phyloP scores from a whole-genome alignment of 2,329 filamentous ascomycete species.

The Aureobasidium musti region DNA sequence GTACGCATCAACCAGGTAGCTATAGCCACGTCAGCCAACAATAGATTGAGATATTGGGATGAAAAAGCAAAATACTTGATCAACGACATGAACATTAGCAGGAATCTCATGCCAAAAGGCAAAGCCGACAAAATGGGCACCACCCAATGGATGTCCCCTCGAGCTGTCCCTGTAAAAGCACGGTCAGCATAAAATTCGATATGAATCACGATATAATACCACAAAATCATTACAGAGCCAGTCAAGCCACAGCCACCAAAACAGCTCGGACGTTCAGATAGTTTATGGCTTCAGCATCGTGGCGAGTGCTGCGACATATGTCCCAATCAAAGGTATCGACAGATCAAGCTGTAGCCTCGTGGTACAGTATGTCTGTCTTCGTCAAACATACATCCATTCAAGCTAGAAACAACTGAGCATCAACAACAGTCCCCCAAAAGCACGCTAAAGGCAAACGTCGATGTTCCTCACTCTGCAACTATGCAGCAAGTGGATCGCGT shows the following conservation, averaged over 20 bases:
- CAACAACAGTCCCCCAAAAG: constrained; percentile 64
- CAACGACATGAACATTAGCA: constrained; percentile 55
- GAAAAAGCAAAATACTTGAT: constrained; percentile 49
- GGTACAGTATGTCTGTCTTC: neutral
- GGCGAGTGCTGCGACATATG: neutral
- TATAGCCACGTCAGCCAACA: neutral
- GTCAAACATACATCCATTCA: constrained; percentile 5
- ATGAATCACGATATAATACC: neutral
- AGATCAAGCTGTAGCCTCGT: neutral
- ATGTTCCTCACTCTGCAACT: constrained; percentile 65
- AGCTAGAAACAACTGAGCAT: constrained; percentile 35
- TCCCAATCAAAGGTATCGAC: neutral
- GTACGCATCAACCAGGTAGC: constrained; percentile 66
- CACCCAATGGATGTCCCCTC: constrained; percentile 46
- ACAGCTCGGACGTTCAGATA: neutral
- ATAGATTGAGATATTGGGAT: constrained; percentile 42
- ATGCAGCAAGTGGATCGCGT: constrained; percentile 49
- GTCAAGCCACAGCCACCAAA: constrained; percentile 34
- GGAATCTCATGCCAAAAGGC: constrained; percentile 50
- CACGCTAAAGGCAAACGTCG: constrained; percentile 71
- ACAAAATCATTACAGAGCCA: constrained; percentile 43
- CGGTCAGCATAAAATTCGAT: neutral
- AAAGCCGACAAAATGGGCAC: constrained; percentile 47
- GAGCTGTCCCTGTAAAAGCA: constrained; percentile 45
- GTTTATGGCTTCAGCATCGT: neutral